Evolutionary conservation across 192 early-diverging fungal genomes (phyloP).

Genomic region (Paraglomus occultum): DNA sequence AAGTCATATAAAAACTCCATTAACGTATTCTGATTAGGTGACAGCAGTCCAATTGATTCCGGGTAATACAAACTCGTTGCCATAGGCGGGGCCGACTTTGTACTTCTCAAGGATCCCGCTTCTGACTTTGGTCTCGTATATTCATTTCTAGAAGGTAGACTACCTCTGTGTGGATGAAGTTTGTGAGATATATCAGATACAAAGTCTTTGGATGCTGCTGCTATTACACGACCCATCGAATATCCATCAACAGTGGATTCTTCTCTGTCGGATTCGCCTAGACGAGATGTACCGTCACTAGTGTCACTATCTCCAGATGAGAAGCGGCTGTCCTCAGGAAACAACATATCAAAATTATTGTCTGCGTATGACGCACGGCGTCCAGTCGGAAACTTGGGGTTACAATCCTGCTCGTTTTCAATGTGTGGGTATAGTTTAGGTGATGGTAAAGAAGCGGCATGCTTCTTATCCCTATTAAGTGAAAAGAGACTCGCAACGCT

Average conservation of each 20-base stretch:
- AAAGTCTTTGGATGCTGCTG: too few species aligned
- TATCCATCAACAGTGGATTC: too few species aligned
- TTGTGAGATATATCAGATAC: too few species aligned
- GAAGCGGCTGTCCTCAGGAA: conserved; percentile 1
- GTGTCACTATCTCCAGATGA: conserved; percentile 15
- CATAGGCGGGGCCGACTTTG: conserved; percentile 13
- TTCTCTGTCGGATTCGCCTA: too few species aligned
- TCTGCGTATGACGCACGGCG: not conserved
- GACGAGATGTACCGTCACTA: not conserved
- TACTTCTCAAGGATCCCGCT: not conserved
- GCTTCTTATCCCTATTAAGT: not conserved
- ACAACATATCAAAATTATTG: conserved; percentile 10
- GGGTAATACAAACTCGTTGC: conserved; percentile 27
- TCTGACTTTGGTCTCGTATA: too few species aligned
- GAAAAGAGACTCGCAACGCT: conserved; percentile 10
- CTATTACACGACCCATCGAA: too few species aligned
- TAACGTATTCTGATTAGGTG: conserved; percentile 23
- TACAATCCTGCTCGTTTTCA: conserved; percentile 11
- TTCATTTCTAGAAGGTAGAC: too few species aligned
- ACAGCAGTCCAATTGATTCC: conserved; percentile 18
- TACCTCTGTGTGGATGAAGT: too few species aligned
- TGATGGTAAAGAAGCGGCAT: not conserved
- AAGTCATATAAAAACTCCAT: conserved; percentile 39
- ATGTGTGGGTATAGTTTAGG: conserved; percentile 14
- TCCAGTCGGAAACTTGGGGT: conserved; percentile 1